Percentiles rank a stretch among this genome's conserved stretches.
Evolutionary conservation across 768 basidiomycete species (phyloP).

Genomic region (Termitomyces sp.): DNA sequence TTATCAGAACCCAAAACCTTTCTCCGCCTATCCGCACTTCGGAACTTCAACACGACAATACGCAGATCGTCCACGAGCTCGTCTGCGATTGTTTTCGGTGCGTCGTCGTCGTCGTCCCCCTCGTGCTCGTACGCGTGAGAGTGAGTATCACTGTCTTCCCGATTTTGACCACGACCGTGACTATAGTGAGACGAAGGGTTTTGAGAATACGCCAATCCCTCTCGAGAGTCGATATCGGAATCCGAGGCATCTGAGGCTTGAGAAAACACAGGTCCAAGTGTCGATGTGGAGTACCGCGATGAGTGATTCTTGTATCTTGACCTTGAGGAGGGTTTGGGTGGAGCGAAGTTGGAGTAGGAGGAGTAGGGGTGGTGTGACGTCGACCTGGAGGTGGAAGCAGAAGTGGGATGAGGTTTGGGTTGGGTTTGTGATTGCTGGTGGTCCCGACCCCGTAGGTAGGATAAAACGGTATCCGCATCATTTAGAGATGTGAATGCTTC

Average conservation of each 20-base stretch:
- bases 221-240: not conserved
- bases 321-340: not conserved
- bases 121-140: not conserved
- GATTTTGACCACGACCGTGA: too few species aligned
- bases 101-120: not conserved
- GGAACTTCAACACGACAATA: conserved; percentile 42
- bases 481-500: conserved; percentile 37
- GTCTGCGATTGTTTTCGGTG: not conserved
- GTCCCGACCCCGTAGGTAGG: not conserved
- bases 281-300: not conserved
- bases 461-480: conserved; percentile 38
- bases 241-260: not conserved
- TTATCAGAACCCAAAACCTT: not conserved
- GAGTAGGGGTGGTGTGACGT: not conserved
- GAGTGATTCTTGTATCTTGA: not conserved
- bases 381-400: not conserved
- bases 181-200: too few species aligned
- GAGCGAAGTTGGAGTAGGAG: not conserved
- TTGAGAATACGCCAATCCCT: not conserved
- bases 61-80: conserved; percentile 16
- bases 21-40: conserved; percentile 6
- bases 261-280: not conserved
- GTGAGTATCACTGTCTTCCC: not conserved
- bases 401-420: not conserved
- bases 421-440: not conserved